Conservation (phyloP, 345 rosid genomes). For the Garcia nutans region DNA sequence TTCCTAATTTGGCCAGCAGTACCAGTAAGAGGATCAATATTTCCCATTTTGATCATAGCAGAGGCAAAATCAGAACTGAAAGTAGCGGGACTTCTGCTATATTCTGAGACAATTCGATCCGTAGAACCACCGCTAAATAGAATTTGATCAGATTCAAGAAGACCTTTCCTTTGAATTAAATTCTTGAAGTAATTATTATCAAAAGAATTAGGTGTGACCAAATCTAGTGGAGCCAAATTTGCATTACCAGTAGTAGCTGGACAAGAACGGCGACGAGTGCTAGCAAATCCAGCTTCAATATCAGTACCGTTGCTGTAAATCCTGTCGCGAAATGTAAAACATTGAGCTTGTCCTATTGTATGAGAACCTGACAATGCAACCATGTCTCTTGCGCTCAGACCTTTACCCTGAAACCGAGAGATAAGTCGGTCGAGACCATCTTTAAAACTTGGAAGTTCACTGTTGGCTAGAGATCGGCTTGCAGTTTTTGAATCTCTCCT, state of each 20-base stretch:
- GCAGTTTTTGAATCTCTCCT: slow-evolving; percentile 23
- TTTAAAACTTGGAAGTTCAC: slow-evolving; percentile 11
- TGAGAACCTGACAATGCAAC: slow-evolving; percentile 24
- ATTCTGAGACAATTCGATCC: slow-evolving; percentile 10
- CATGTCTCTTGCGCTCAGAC: slow-evolving; percentile 20
- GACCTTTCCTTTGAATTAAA: slow-evolving; percentile 52
- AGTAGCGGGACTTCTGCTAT: slow-evolving; percentile 3
- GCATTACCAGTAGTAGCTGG: slow-evolving; percentile 55
- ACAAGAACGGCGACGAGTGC: slow-evolving; percentile 39
- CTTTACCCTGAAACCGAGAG: slow-evolving; percentile 9
- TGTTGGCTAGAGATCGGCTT: not conserved
- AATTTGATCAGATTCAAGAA: slow-evolving; percentile 72
- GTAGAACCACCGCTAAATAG: slow-evolving; percentile 64
- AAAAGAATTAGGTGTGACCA: slow-evolving; percentile 45
- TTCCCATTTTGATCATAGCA: slow-evolving; percentile 35
- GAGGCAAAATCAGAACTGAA: slow-evolving; percentile 21
- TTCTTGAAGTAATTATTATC: slow-evolving; percentile 77
- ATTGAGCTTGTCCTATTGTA: slow-evolving; percentile 14
- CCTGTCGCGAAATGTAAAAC: slow-evolving; percentile 17
- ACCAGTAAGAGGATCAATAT: slow-evolving; percentile 26
- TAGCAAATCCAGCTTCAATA: slow-evolving; percentile 63
- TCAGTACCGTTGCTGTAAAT: slow-evolving; percentile 34
- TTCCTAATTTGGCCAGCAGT: slow-evolving; percentile 24
- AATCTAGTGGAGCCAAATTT: slow-evolving; percentile 68
- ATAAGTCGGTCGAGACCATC: not conserved